These are phyloP conservation scores for Phytophthora colocasiae DNA, from an alignment of 352 stramenopile species.

Conservation along the genomic window DNA sequence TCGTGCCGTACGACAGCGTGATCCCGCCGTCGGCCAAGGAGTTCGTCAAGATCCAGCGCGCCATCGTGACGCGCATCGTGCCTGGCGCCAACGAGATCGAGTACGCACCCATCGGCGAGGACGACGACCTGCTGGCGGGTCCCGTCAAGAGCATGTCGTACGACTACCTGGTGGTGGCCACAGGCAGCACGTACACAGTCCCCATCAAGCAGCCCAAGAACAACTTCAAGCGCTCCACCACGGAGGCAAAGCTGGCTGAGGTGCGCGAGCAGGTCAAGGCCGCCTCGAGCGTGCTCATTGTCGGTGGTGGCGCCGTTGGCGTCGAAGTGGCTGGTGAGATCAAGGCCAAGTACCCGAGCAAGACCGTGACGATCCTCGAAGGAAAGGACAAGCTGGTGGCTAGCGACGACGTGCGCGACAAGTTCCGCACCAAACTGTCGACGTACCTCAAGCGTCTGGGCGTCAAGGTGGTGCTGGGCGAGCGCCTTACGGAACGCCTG, in stretches of 20 bases:
- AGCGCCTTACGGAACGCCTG: constrained; percentile 47
- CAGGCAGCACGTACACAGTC: constrained; percentile 61
- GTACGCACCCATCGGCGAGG: constrained; percentile 42
- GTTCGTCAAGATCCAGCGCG: constrained; percentile 55
- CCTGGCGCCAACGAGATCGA: constrained; percentile 45
- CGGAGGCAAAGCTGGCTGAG: constrained; percentile 45
- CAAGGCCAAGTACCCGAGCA: constrained; percentile 56
- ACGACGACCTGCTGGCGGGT: constrained; percentile 34
- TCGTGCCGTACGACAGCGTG: constrained; percentile 62
- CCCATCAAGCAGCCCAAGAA: constrained; percentile 59
- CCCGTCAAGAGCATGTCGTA: constrained; percentile 48
- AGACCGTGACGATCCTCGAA: constrained; percentile 66
- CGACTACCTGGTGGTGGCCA: constrained; percentile 72
- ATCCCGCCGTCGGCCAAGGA: constrained; percentile 37
- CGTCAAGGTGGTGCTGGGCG: constrained; percentile 57
- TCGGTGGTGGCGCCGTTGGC: constrained; percentile 66
- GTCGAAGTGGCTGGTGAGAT: constrained; percentile 70
- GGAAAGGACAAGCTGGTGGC: constrained; percentile 41
- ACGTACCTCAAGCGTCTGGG: constrained; percentile 44
- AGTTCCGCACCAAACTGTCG: constrained; percentile 56
- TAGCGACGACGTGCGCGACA: constrained; percentile 46
- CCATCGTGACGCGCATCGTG: constrained; percentile 46
- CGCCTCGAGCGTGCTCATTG: constrained; percentile 57
- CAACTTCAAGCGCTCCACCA: constrained; percentile 41
- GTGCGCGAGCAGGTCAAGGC: constrained; percentile 50